Percentiles rank a stretch among this genome's conserved stretches.
Evolutionary conservation across 805 yeast species (phyloP).

Genomic region (Cyberlindnera veronae): DNA sequence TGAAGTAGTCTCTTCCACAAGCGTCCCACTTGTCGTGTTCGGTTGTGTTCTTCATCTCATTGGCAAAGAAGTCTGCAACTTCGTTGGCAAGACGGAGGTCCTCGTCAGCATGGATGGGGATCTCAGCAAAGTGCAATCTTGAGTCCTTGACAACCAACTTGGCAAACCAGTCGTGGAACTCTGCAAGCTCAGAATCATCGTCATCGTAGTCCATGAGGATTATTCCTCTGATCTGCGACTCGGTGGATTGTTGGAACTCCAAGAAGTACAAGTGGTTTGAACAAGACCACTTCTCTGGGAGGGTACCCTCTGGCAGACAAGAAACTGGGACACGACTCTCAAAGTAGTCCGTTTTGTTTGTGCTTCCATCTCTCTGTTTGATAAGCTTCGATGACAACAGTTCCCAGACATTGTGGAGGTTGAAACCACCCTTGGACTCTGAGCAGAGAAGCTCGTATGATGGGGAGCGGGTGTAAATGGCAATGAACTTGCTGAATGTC

Average conservation of each 20-base stretch:
- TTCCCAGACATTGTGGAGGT: constrained; percentile 30
- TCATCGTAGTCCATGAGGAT: constrained; percentile 31
- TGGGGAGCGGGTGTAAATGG: constrained; percentile 33
- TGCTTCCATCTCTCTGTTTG: not conserved
- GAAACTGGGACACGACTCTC: not conserved
- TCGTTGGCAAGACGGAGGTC: constrained; percentile 25
- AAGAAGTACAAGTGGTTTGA: constrained; percentile 29
- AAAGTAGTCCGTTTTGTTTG: not conserved
- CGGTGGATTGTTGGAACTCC: constrained; percentile 30
- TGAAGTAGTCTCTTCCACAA: constrained; percentile 42
- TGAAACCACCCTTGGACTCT: constrained; percentile 32
- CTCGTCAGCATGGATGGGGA: constrained; percentile 9
- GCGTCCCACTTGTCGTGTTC: constrained; percentile 46
- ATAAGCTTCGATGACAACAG: not conserved
- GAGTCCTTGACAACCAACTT: constrained; percentile 35
- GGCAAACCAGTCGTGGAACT: constrained; percentile 36
- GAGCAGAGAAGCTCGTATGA: constrained; percentile 22
- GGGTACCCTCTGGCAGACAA: not conserved
- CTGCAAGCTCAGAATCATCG: constrained; percentile 15
- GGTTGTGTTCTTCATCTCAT: constrained; percentile 43
- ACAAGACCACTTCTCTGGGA: constrained; percentile 12
- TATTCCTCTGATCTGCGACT: constrained; percentile 35
- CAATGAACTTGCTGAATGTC: constrained; percentile 36
- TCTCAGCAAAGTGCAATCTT: constrained; percentile 23
- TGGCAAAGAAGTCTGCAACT: constrained; percentile 42